Percentiles rank a stretch among this genome's conserved stretches.
phyloP scores from a whole-genome alignment of 768 basidiomycete genomes.

The Aureoboletus auriporus region DNA sequence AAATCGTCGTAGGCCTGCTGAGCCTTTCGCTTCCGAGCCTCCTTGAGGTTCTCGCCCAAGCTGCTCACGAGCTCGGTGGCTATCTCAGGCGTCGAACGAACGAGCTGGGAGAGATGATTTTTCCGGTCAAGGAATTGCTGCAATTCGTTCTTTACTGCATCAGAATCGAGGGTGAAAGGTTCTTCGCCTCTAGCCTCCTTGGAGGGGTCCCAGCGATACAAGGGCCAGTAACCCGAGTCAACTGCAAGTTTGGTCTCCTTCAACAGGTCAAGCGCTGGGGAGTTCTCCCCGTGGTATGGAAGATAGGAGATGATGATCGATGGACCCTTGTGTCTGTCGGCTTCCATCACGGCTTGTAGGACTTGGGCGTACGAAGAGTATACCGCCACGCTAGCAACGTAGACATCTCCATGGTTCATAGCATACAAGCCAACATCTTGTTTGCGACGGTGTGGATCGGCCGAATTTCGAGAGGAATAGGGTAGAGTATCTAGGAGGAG shows the following conservation, averaged over 20 bases:
- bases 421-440: conserved; percentile 97
- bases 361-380: conserved; percentile 96
- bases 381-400: conserved; percentile 91
- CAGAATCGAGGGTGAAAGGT: conserved; percentile 90
- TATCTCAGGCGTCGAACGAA: conserved; percentile 73
- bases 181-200: conserved; percentile 73
- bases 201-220: conserved; percentile 96
- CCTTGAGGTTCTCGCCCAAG: conserved; percentile 79
- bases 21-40: conserved; percentile 77
- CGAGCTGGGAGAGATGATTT: conserved; percentile 94
- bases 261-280: conserved; percentile 82
- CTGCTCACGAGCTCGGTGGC: conserved; percentile 80
- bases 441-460: conserved; percentile 75
- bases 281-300: conserved; percentile 76
- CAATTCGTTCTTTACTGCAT: conserved; percentile 90
- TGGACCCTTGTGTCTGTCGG: conserved; percentile 86
- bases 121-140: conserved; percentile 92
- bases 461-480: conserved; percentile 72
- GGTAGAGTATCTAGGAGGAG: conserved; percentile 92
- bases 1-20: conserved; percentile 82
- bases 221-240: conserved; percentile 95
- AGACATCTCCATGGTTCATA: conserved; percentile 97
- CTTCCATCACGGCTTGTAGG: conserved; percentile 86
- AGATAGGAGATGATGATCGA: conserved; percentile 92
- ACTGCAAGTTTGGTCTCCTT: conserved; percentile 98